These are phyloP conservation scores for Phragmites australis DNA, from an alignment of 176 grass and related monocot species.

Conservation along the genomic window DNA sequence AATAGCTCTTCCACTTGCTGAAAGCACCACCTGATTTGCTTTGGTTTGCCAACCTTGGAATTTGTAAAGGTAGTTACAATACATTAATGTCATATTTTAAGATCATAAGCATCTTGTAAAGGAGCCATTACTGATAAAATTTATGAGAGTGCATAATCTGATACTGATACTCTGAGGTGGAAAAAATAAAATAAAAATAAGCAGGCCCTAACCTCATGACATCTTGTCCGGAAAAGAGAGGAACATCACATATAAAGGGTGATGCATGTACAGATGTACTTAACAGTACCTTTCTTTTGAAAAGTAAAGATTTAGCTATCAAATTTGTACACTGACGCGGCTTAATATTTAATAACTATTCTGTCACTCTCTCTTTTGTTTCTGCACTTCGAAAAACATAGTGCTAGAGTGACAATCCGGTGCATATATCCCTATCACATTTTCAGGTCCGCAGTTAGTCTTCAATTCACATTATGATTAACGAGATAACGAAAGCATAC, in stretches of 20 bases:
- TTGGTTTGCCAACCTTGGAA: conserved; percentile 15
- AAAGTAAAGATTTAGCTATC: background rate
- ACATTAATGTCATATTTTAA: background rate
- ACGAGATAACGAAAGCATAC: background rate
- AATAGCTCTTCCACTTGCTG: conserved; percentile 28
- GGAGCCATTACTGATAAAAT: background rate
- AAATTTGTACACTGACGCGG: background rate
- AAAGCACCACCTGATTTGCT: background rate
- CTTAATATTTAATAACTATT: background rate
- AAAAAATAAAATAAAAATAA: background rate
- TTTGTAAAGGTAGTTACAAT: conserved; percentile 4
- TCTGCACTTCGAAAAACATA: background rate
- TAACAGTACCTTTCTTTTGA: background rate
- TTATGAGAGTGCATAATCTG: background rate
- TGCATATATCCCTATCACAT: background rate
- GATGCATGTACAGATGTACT: background rate
- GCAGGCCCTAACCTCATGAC: background rate
- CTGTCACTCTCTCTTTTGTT: background rate
- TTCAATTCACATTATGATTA: background rate
- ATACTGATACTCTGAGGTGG: conserved; percentile 1
- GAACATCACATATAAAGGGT: background rate
- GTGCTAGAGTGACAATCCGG: background rate
- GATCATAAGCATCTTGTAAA: conserved; percentile 15
- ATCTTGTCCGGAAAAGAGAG: background rate
- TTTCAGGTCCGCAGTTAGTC: background rate